These are phyloP conservation scores for Rosa chinensis DNA, from an alignment of 306 rosid species.

Conservation along the genomic window DNA sequence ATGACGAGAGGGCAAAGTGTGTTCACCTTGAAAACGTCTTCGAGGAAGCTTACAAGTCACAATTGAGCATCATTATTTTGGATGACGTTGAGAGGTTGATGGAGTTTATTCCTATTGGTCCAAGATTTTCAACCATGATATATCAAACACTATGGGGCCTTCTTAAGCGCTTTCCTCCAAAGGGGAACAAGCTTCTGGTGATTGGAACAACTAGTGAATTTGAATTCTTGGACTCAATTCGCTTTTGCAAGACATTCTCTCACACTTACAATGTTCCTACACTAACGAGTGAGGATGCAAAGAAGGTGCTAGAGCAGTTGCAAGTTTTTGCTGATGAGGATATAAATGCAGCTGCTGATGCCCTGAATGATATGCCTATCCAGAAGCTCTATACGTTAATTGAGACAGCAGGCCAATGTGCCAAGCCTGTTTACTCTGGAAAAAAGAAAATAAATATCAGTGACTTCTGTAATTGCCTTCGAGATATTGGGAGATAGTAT, in stretches of 20 bases:
- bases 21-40: slow-evolving; percentile 84
- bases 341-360: slow-evolving; percentile 80
- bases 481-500: slow-evolving; percentile 57
- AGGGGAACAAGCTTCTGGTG: slow-evolving; percentile 93
- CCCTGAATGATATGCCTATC: slow-evolving; percentile 79
- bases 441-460: slow-evolving; percentile 61
- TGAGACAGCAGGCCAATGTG: slow-evolving; percentile 97
- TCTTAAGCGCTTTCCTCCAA: slow-evolving; percentile 86
- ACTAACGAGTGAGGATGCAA: slow-evolving; percentile 62
- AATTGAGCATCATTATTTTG: slow-evolving; percentile 83
- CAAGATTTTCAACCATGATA: slow-evolving; percentile 83
- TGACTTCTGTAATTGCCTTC: slow-evolving; percentile 75
- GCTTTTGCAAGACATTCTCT: slow-evolving; percentile 70
- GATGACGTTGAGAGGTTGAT: slow-evolving; percentile 92
- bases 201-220: slow-evolving; percentile 89
- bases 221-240: slow-evolving; percentile 72
- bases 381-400: slow-evolving; percentile 80
- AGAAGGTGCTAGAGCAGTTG: slow-evolving; percentile 79
- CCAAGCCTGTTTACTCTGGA: slow-evolving; percentile 80
- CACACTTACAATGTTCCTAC: slow-evolving; percentile 80
- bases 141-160: slow-evolving; percentile 80
- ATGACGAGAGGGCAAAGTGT: slow-evolving; percentile 76
- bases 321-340: slow-evolving; percentile 74
- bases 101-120: slow-evolving; percentile 89
- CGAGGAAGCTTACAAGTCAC: slow-evolving; percentile 98